Percentiles rank a stretch among this genome's conserved stretches.
These are phyloP conservation scores for Aspergillus pseudonomiae DNA, from an alignment of 2,329 filamentous ascomycete species.

Conservation along the genomic window DNA sequence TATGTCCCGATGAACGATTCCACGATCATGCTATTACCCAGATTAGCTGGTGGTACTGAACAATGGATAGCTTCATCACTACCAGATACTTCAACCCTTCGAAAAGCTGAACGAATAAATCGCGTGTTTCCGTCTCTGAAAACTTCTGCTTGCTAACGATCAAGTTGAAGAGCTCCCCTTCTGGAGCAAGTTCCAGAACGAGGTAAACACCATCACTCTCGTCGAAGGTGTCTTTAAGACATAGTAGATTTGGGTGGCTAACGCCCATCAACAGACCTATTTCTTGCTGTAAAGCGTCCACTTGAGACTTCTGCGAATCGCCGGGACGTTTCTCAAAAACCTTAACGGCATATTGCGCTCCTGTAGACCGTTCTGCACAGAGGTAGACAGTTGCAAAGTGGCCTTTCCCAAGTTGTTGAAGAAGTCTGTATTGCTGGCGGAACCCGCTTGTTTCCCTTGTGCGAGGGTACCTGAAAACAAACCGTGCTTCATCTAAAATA, in stretches of 20 bases:
- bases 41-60: neutral
- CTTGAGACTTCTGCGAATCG: slow-evolving; percentile 80
- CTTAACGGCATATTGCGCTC: slow-evolving; percentile 87
- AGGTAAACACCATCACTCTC: slow-evolving; percentile 89
- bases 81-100: slow-evolving; percentile 94
- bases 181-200: slow-evolving; percentile 84
- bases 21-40: slow-evolving; percentile 79
- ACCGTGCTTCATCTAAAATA: slow-evolving; percentile 80
- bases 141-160: slow-evolving; percentile 91
- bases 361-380: slow-evolving; percentile 82
- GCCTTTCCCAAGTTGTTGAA: slow-evolving; percentile 87
- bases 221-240: slow-evolving; percentile 92
- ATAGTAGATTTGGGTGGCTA: slow-evolving; percentile 89
- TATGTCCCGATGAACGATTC: slow-evolving; percentile 96
- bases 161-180: slow-evolving; percentile 94
- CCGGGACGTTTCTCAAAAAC: slow-evolving; percentile 85
- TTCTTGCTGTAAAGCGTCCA: slow-evolving; percentile 88
- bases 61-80: slow-evolving; percentile 38
- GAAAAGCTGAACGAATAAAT: slow-evolving; percentile 88
- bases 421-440: slow-evolving; percentile 79
- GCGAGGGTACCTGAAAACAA: slow-evolving; percentile 88
- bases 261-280: slow-evolving; percentile 97
- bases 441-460: slow-evolving; percentile 75
- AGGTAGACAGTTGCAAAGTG: slow-evolving; percentile 94
- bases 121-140: slow-evolving; percentile 79